Evolutionary conservation across 2,329 filamentous ascomycete species (phyloP).

Genomic region (Pochonia chlamydosporia): DNA sequence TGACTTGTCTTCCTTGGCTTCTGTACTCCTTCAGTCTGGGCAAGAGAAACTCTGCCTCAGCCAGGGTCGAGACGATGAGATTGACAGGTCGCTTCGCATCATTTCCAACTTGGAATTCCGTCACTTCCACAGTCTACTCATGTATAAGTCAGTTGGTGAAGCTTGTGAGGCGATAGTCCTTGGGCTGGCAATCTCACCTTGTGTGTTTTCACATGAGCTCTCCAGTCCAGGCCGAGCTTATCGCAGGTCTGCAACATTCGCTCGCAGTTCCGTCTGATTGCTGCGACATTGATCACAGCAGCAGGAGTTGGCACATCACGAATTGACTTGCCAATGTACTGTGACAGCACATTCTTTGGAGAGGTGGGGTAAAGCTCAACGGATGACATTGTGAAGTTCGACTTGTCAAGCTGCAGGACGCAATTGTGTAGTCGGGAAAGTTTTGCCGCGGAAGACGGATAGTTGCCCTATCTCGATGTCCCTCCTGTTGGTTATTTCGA

Average conservation of each 20-base stretch:
- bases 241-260: slow-evolving; percentile 63
- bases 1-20: slow-evolving; percentile 46
- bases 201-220: slow-evolving; percentile 79
- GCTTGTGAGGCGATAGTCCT: neutral
- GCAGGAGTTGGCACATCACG: slow-evolving; percentile 59
- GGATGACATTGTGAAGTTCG: slow-evolving; percentile 12
- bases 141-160: slow-evolving; percentile 9
- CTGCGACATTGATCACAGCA: slow-evolving; percentile 61
- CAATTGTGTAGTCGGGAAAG: too few species aligned
- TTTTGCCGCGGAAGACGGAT: too few species aligned
- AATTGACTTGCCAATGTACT: slow-evolving; percentile 51
- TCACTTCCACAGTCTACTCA: slow-evolving; percentile 57
- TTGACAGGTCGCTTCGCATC: slow-evolving; percentile 42
- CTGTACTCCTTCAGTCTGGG: slow-evolving; percentile 56
- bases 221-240: slow-evolving; percentile 57
- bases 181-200: slow-evolving; percentile 53
- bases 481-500: too few species aligned
- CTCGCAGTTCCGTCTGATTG: slow-evolving; percentile 61
- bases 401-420: neutral
- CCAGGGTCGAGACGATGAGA: slow-evolving; percentile 68
- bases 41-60: slow-evolving; percentile 63
- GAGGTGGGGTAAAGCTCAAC: slow-evolving; percentile 17
- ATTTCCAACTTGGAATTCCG: slow-evolving; percentile 63
- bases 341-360: slow-evolving; percentile 16
- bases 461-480: too few species aligned